Percentiles rank a stretch among this genome's conserved stretches.
These are phyloP conservation scores for Neurospora africana DNA, from an alignment of 495 filamentous ascomycete species.

Conservation along the genomic window DNA sequence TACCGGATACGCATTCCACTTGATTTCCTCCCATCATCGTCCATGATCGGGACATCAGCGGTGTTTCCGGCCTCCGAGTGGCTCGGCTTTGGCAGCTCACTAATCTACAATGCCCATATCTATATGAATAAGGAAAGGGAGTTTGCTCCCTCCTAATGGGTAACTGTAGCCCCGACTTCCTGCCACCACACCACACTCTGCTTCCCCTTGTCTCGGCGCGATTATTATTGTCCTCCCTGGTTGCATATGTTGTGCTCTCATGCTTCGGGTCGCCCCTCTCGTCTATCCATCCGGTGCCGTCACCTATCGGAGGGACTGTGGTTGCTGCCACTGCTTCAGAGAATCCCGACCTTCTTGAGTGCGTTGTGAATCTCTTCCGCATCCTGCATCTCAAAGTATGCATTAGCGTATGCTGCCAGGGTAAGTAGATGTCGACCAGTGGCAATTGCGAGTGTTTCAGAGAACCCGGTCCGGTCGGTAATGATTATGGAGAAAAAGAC, in stretches of 20 bases:
- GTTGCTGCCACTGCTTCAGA: slow-evolving; percentile 20
- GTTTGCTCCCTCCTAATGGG: slow-evolving; percentile 31
- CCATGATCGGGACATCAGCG: background rate
- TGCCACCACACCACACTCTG: background rate
- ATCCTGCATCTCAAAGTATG: slow-evolving; percentile 23
- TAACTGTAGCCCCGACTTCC: slow-evolving; percentile 19
- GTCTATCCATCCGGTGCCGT: background rate
- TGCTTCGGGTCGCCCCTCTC: background rate
- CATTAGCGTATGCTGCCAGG: slow-evolving; percentile 10
- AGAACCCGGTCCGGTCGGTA: background rate
- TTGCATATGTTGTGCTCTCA: background rate
- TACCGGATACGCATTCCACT: background rate
- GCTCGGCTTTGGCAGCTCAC: slow-evolving; percentile 7
- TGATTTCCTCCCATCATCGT: background rate
- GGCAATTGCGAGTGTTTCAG: slow-evolving; percentile 4
- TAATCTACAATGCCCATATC: slow-evolving; percentile 31
- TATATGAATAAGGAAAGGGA: slow-evolving; percentile 22
- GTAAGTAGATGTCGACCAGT: background rate
- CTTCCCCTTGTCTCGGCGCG: background rate
- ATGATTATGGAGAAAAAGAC: slow-evolving; percentile 3
- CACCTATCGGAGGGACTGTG: background rate
- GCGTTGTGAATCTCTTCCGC: slow-evolving; percentile 21
- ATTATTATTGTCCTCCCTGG: background rate
- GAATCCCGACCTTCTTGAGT: slow-evolving; percentile 28
- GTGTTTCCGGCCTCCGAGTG: slow-evolving; percentile 6